Conservation (phyloP, 139 green algal genomes). For the Tetradesmus lagerheimii region DNA sequence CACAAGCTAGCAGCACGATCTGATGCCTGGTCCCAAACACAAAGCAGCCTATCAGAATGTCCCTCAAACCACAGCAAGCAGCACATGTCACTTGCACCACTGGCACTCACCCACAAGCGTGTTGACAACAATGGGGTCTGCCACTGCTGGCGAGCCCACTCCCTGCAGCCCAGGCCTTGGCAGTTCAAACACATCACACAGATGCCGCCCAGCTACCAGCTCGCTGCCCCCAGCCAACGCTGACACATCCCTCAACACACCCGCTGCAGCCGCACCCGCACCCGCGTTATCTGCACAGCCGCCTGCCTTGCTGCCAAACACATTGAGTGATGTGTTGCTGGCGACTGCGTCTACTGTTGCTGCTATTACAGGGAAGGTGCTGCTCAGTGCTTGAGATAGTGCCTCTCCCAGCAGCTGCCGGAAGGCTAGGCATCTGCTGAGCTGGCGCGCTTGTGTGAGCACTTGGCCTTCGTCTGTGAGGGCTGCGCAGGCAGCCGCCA, state of each 20-base stretch:
- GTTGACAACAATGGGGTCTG: conserved; percentile 37
- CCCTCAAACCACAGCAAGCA: neutral
- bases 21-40: too few relatives aligned
- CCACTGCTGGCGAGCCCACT: conserved; percentile 19
- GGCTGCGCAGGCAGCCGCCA: neutral
- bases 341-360: conserved; percentile 19
- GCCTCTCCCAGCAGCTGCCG: conserved; percentile 45
- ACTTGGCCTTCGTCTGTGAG: conserved; percentile 34
- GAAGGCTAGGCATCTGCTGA: conserved; percentile 35
- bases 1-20: too few relatives aligned
- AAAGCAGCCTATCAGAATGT: too few relatives aligned
- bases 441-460: conserved; percentile 38
- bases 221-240: neutral
- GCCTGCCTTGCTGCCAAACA: neutral
- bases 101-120: conserved; percentile 39
- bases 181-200: conserved; percentile 46
- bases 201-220: conserved; percentile 24
- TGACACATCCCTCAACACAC: neutral
- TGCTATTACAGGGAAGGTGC: neutral
- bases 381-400: neutral
- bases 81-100: too few relatives aligned
- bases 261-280: neutral
- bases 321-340: neutral
- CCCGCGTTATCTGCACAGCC: neutral
- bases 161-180: conserved; percentile 24